Evolutionary conservation across 129 eudicot genomes (phyloP).

Genomic region (Deinandra increscens): DNA sequence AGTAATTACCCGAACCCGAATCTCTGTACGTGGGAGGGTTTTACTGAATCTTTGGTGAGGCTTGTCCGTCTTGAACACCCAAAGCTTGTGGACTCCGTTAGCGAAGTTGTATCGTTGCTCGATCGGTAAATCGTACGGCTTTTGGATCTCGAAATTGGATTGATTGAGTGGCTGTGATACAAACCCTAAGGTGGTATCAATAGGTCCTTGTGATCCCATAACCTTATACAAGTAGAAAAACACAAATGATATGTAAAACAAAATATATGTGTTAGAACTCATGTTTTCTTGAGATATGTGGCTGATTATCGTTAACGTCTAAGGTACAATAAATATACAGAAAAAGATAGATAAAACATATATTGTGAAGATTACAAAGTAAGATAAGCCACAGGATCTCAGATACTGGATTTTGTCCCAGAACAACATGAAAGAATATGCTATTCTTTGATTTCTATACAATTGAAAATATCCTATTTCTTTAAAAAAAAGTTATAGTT

Average conservation of each 20-base stretch:
- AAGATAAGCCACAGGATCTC: background rate
- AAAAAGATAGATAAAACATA: background rate
- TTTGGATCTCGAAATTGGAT: conserved; percentile 36
- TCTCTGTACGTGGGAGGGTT: conserved; percentile 44
- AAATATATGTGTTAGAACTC: background rate
- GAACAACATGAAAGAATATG: too few relatives aligned
- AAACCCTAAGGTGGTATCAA: conserved; percentile 40
- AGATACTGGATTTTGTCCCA: too few relatives aligned
- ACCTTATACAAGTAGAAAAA: conserved; percentile 3
- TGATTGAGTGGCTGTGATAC: conserved; percentile 32
- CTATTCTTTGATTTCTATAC: too few relatives aligned
- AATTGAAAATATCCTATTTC: too few relatives aligned
- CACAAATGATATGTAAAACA: conserved; percentile 8
- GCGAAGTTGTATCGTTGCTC: conserved; percentile 36
- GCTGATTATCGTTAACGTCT: background rate
- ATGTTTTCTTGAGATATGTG: conserved; percentile 1
- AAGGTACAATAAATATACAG: background rate
- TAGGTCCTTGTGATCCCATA: conserved; percentile 1
- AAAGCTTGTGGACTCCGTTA: conserved; percentile 43
- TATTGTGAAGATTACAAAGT: conserved; percentile 9
- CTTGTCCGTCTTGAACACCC: conserved; percentile 47
- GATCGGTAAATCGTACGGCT: conserved; percentile 38
- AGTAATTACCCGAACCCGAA: conserved; percentile 29
- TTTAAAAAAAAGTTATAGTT: too few relatives aligned
- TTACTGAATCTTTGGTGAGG: conserved; percentile 36